Conservation (phyloP, 805 yeast genomes). For the Metahyphopichia silvanorum region DNA sequence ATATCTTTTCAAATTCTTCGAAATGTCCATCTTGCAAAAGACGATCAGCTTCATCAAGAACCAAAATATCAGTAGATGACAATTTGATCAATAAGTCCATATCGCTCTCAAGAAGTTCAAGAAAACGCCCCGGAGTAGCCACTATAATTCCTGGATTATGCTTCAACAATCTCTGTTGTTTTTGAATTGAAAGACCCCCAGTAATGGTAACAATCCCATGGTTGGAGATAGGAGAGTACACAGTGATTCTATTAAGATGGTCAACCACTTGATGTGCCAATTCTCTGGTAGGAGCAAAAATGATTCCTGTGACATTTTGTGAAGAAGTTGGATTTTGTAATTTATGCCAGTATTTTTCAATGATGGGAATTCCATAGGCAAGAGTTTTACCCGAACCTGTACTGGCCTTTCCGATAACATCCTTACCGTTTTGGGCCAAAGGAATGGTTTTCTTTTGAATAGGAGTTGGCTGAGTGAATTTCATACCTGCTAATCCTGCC, state of each 20-base stretch:
- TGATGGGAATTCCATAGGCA: slow-evolving; percentile 90
- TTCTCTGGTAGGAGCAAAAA: slow-evolving; percentile 95
- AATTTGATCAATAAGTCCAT: slow-evolving; percentile 41
- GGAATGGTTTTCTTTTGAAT: slow-evolving; percentile 82
- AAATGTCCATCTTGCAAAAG: slow-evolving; percentile 94
- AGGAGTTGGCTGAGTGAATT: slow-evolving; percentile 72
- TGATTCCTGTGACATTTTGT: slow-evolving; percentile 50
- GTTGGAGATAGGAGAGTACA: slow-evolving; percentile 48
- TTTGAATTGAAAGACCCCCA: slow-evolving; percentile 93
- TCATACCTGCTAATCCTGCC: slow-evolving; percentile 56
- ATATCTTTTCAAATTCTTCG: slow-evolving; percentile 79
- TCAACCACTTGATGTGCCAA: slow-evolving; percentile 89
- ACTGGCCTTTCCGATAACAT: slow-evolving; percentile 92
- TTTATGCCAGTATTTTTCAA: slow-evolving; percentile 56
- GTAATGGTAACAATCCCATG: slow-evolving; percentile 74
- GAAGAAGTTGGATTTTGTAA: slow-evolving; percentile 12
- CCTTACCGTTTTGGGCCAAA: slow-evolving; percentile 64
- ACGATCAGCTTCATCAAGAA: slow-evolving; percentile 95
- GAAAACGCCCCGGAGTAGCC: slow-evolving; percentile 93
- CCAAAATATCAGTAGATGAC: slow-evolving; percentile 50
- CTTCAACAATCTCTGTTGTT: slow-evolving; percentile 77
- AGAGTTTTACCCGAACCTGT: slow-evolving; percentile 98
- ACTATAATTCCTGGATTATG: slow-evolving; percentile 79
- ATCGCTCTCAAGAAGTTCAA: slow-evolving; percentile 72
- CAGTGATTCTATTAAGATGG: slow-evolving; percentile 61